Conservation (phyloP, 768 basidiomycete genomes). For the Leccinum variicolor region DNA sequence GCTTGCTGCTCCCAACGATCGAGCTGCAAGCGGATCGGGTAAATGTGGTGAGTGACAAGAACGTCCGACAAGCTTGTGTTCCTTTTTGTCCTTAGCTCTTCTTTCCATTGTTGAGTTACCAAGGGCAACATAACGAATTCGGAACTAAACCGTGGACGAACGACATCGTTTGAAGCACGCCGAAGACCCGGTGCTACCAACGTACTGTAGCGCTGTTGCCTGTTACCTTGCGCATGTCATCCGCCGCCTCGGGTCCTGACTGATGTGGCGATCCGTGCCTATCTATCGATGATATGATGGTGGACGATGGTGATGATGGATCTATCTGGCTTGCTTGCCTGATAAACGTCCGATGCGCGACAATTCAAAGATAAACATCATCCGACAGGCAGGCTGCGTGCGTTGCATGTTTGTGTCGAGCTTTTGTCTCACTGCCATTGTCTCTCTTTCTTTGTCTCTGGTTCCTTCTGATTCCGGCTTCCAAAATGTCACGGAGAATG, state of each 20-base stretch:
- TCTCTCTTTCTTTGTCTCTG: neutral
- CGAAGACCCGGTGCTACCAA: neutral
- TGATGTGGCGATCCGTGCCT: constrained; percentile 2
- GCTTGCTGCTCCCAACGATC: neutral
- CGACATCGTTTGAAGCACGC: neutral
- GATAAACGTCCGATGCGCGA: constrained; percentile 7
- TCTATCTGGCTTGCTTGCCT: constrained; percentile 3
- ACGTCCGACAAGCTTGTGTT: constrained; percentile 4
- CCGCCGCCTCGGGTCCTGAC: neutral
- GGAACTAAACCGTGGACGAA: neutral
- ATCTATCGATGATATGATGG: neutral
- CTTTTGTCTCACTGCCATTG: neutral
- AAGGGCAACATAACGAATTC: neutral
- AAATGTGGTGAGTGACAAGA: neutral
- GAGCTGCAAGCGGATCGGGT: neutral
- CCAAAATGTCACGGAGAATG: neutral
- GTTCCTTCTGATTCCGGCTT: neutral
- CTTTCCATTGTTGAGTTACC: neutral
- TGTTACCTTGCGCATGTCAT: neutral
- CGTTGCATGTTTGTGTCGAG: neutral
- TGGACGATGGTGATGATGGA: neutral
- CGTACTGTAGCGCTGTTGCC: neutral
- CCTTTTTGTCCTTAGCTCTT: neutral
- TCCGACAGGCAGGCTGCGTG: neutral
- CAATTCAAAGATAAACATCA: neutral